phyloP scores from a whole-genome alignment of 2,329 filamentous ascomycete species.

The Paecilomyces sp. region DNA sequence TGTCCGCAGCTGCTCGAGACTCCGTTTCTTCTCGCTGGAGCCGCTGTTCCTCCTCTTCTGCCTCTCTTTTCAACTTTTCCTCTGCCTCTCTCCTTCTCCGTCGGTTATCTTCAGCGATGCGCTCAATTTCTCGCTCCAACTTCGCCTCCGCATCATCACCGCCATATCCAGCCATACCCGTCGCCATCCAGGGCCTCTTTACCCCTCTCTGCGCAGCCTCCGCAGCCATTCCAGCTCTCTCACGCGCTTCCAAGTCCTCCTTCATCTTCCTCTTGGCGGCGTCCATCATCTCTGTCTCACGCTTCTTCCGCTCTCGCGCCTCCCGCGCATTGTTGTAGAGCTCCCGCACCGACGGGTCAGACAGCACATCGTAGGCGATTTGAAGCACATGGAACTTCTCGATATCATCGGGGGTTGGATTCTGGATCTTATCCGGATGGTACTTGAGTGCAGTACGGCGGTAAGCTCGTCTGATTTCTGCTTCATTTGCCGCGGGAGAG shows the following conservation, averaged over 20 bases:
- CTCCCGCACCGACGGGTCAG: slow-evolving; percentile 60
- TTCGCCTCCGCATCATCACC: slow-evolving; percentile 41
- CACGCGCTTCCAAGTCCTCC: slow-evolving; percentile 76
- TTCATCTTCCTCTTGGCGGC: slow-evolving; percentile 68
- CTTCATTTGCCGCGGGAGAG: slow-evolving; percentile 55
- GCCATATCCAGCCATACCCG: slow-evolving; percentile 19
- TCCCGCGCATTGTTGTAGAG: slow-evolving; percentile 73
- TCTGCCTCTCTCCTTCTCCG: slow-evolving; percentile 44
- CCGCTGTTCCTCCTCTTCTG: slow-evolving; percentile 31
- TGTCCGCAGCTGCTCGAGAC: slow-evolving; percentile 30
- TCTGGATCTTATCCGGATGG: slow-evolving; percentile 85
- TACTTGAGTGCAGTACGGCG: slow-evolving; percentile 79
- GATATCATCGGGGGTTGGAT: slow-evolving; percentile 58
- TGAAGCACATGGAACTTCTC: slow-evolving; percentile 80
- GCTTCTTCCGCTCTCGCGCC: slow-evolving; percentile 61
- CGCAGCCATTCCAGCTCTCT: slow-evolving; percentile 46
- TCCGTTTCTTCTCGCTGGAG: slow-evolving; percentile 37
- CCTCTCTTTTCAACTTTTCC: slow-evolving; percentile 38
- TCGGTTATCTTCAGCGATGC: slow-evolving; percentile 47
- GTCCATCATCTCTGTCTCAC: slow-evolving; percentile 67
- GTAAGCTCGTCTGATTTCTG: slow-evolving; percentile 78
- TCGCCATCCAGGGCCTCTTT: slow-evolving; percentile 37
- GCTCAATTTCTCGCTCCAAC: slow-evolving; percentile 47
- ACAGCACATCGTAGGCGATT: slow-evolving; percentile 77
- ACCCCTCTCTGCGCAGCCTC: slow-evolving; percentile 45